Conservation (phyloP, 1,284 basidiomycete genomes). For the Cutaneotrichosporon daszewskae region DNA sequence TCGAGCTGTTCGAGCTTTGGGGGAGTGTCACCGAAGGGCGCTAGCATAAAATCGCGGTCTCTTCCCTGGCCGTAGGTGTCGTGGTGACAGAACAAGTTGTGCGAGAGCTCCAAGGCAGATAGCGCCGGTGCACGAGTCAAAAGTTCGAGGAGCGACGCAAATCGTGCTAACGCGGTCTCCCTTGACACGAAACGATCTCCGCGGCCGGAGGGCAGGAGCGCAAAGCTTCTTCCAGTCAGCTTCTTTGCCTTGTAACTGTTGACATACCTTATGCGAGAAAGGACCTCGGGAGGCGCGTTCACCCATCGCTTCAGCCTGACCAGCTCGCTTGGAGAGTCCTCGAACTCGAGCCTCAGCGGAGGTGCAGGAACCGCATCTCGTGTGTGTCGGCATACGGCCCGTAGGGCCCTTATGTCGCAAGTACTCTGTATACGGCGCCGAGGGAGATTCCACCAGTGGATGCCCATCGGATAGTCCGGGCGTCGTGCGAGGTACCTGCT, state of each 20-base stretch:
- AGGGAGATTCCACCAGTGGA: not conserved
- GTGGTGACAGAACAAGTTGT: conserved; percentile 7
- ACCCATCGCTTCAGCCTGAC: not conserved
- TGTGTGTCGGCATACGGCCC: not conserved
- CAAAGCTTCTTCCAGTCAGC: not conserved
- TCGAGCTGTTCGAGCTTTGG: too few relatives aligned
- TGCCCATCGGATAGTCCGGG: not conserved
- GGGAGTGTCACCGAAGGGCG: not conserved
- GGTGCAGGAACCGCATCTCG: not conserved
- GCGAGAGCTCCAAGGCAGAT: not conserved
- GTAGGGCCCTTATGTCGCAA: conserved; percentile 1
- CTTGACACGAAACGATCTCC: not conserved
- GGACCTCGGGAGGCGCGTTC: not conserved
- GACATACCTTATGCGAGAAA: not conserved
- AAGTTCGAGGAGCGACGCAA: not conserved
- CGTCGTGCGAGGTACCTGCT: not conserved
- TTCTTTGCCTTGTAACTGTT: too few relatives aligned
- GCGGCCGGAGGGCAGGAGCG: not conserved
- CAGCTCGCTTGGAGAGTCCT: not conserved
- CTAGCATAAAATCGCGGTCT: not conserved
- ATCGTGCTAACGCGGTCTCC: not conserved
- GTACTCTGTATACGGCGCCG: not conserved
- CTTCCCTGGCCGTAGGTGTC: conserved; percentile 2
- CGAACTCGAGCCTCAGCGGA: not conserved
- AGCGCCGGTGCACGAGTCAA: conserved; percentile 1